Conservation (phyloP, 768 basidiomycete genomes). For the Auricularia sp. region DNA sequence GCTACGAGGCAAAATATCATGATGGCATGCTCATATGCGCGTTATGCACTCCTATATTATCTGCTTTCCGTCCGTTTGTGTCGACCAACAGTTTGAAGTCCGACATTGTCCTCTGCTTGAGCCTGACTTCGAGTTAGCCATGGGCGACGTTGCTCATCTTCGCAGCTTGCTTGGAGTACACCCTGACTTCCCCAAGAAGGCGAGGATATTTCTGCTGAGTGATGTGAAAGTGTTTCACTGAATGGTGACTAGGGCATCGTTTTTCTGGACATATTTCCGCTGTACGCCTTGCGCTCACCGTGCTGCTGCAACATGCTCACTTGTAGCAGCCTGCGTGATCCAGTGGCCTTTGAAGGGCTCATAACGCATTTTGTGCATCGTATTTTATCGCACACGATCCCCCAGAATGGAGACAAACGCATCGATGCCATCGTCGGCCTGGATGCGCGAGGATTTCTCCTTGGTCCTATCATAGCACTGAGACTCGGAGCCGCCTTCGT, state of each 20-base stretch:
- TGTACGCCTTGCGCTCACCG: neutral
- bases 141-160: slow-evolving; percentile 72
- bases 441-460: slow-evolving; percentile 91
- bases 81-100: slow-evolving; percentile 9
- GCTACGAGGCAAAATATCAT: slow-evolving; percentile 5
- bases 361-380: slow-evolving; percentile 84
- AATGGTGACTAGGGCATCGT: slow-evolving; percentile 56
- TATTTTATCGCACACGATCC: slow-evolving; percentile 68
- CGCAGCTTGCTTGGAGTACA: slow-evolving; percentile 49
- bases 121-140: slow-evolving; percentile 18
- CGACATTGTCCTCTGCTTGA: slow-evolving; percentile 5
- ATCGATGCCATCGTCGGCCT: slow-evolving; percentile 91
- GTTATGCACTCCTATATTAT: slow-evolving; percentile 22
- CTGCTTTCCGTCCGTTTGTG: neutral
- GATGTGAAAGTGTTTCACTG: neutral
- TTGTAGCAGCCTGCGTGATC: slow-evolving; percentile 57
- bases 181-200: slow-evolving; percentile 86
- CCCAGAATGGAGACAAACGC: slow-evolving; percentile 47
- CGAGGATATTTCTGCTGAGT: slow-evolving; percentile 21
- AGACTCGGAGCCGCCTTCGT: slow-evolving; percentile 91
- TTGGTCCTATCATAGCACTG: slow-evolving; percentile 87
- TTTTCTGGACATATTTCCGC: slow-evolving; percentile 92
- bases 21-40: slow-evolving; percentile 15
- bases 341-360: slow-evolving; percentile 79
- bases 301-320: neutral